phyloP scores from a whole-genome alignment of 768 basidiomycete genomes.

The Pleurotus platypus region DNA sequence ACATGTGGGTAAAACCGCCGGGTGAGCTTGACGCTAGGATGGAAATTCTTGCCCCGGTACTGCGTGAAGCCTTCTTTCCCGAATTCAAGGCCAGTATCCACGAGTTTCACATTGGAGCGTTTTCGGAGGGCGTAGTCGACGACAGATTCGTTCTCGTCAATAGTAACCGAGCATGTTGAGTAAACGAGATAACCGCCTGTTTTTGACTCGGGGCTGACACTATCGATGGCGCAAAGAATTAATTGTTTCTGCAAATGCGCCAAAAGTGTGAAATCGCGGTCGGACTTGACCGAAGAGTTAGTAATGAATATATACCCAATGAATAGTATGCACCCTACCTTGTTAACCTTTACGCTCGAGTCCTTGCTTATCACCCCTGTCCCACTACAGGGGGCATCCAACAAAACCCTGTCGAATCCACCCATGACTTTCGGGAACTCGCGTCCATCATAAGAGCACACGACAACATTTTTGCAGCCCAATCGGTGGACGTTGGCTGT shows the following conservation, averaged over 20 bases:
- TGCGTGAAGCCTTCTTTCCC: constrained; percentile 88
- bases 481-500: constrained; percentile 96
- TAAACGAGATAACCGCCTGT: constrained; percentile 95
- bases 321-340: constrained; percentile 46
- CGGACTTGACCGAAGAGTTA: constrained; percentile 51
- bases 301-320: not conserved
- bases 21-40: constrained; percentile 74
- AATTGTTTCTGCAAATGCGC: constrained; percentile 98
- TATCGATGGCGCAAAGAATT: constrained; percentile 97
- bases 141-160: constrained; percentile 98
- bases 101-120: constrained; percentile 87
- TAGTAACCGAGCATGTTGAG: constrained; percentile 97
- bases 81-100: constrained; percentile 90
- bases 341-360: constrained; percentile 95
- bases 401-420: constrained; percentile 93
- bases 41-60: constrained; percentile 89
- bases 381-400: constrained; percentile 97
- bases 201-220: constrained; percentile 82
- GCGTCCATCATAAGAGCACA: constrained; percentile 95
- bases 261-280: constrained; percentile 93
- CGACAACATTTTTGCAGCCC: constrained; percentile 96
- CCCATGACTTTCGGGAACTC: constrained; percentile 99
- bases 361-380: constrained; percentile 99
- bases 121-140: constrained; percentile 97
- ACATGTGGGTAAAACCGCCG: constrained; percentile 94